Base-by-base conservation (phyloP, 75 land plant species). In the Larix kaempferi region DNA sequence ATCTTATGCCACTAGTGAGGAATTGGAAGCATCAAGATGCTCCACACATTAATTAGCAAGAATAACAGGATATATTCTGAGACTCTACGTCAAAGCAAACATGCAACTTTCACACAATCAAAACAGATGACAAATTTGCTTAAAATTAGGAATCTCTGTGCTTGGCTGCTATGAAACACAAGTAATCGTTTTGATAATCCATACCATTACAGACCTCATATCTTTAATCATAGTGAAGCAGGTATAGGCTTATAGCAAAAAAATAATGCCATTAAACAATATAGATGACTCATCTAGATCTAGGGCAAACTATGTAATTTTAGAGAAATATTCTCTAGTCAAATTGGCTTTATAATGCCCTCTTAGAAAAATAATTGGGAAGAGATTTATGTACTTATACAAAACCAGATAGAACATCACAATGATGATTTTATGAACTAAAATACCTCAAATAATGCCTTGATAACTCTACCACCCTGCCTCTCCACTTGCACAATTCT, bases 161-260 rank as follows among this genome's bases (percentile, higher is more conserved):
- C 2, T 21, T 41, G 39, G 19, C 52, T 41, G 41, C 2, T n/a
- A 41, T 19, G 49, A 69, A 69, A 41, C 72, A 69, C 52, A 41
- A 37, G 21, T 41, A 11, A 41, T 5, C 22, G 8, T 66, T 69
- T 41, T 41, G 12, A 41, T 33, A 44, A 44, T 10, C 52, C 52
- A 44, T 44, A 44, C 8, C 52, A 44, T 44, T 44, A 7, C 52
- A 44, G 6, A 44, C 8, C 8, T 44, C 52, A 44, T 44, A 44
- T 6, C 6, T 44, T 44, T 6, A 44, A 8, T 26, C 22, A 21
- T 21, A 35, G 41, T n/a, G n/a, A 10, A 3, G n/a, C 17, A 7
- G 22, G n/a, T 69, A 41, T 23, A 4, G 0, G n/a, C n/a, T n/a
- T n/a, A n/a, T n/a, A 92, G 1, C 11, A 41, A 23, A 69, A 49